Conservation (phyloP, 352 stramenopile species). For the Sclerospora graminicola region DNA sequence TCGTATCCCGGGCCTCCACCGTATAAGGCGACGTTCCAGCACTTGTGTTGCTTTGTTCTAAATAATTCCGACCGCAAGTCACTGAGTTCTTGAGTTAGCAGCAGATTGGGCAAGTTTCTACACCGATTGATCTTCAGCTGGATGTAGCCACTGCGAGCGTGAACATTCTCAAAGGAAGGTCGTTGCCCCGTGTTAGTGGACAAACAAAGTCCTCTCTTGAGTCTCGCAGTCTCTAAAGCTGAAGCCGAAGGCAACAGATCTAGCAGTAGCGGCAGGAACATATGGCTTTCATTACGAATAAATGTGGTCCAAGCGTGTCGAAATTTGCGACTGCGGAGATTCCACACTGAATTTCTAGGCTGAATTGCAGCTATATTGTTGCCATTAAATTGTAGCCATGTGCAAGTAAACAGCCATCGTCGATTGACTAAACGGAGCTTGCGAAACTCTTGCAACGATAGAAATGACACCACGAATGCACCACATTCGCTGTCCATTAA, state of each 20-base stretch:
- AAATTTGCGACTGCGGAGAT: constrained; percentile 39
- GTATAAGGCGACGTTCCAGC: constrained; percentile 46
- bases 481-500: constrained; percentile 29
- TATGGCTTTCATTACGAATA: constrained; percentile 24
- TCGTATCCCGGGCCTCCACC: constrained; percentile 55
- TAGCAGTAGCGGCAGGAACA: constrained; percentile 31
- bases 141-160: constrained; percentile 55
- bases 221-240: constrained; percentile 31
- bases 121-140: constrained; percentile 62
- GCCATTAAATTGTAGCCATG: constrained; percentile 29
- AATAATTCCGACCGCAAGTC: constrained; percentile 47
- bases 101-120: constrained; percentile 48
- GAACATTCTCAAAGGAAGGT: constrained; percentile 47
- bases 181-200: constrained; percentile 57
- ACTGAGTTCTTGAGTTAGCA: constrained; percentile 40
- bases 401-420: constrained; percentile 46
- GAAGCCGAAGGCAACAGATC: constrained; percentile 18
- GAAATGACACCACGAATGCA: constrained; percentile 24
- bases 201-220: constrained; percentile 46
- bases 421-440: constrained; percentile 37
- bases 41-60: constrained; percentile 11
- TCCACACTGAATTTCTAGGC: constrained; percentile 40
- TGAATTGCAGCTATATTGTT: constrained; percentile 8
- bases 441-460: constrained; percentile 30
- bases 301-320: constrained; percentile 48